Evolutionary conservation across 2,329 filamentous ascomycete genomes (phyloP), one percentile per base, ranked within the genome.

Genomic region (Hymenoscyphus linearis): DNA sequence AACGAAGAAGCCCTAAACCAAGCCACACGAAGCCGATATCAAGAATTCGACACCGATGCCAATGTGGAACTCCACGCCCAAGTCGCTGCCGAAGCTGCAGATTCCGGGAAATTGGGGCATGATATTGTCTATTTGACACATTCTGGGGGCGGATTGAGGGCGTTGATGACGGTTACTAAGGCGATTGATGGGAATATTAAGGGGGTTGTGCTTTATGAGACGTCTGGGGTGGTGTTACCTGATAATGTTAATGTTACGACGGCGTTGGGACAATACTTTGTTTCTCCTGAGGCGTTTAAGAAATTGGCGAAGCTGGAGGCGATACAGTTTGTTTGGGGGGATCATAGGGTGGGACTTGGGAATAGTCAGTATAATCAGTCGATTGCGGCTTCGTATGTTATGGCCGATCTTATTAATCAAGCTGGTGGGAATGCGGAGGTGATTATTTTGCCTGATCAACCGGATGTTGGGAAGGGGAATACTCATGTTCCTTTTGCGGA

Each of bases 281-380:
- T 65, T 16, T 57, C 63, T 2, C 16, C 57, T 6, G 61, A 65
- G n/a, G 34, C 60, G 3, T 65, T 60, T 54, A 59, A 59, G 52
- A 65, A 63, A n/a, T 37, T 65, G 25, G 61, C 59, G 7, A 58
- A 57, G 4, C 4, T 65, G 12, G 56, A 18, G n/a, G 56, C 50
- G 6, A 58, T 65, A 22, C 63, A 65, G 36, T 63, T 65, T 54
- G 57, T 63, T 7, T 63, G 63, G 63, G 63, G 63, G 2, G 63
- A 65, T 47, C 61, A 65, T 34, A 25, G 60, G 16, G 31, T 26
- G 1, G 25, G 34, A 59, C 22, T 37, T 40, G 1, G 56, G n/a
- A n/a, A 18, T 18, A 14, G 16, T 16, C 56, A 54, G 40, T 25
- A 10, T 50, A 47, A 13, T n/a, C 10, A 31, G 1, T 55, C 55